phyloP scores from a whole-genome alignment of 2,329 filamentous ascomycete species.

The Ophiostoma tasmaniense region DNA sequence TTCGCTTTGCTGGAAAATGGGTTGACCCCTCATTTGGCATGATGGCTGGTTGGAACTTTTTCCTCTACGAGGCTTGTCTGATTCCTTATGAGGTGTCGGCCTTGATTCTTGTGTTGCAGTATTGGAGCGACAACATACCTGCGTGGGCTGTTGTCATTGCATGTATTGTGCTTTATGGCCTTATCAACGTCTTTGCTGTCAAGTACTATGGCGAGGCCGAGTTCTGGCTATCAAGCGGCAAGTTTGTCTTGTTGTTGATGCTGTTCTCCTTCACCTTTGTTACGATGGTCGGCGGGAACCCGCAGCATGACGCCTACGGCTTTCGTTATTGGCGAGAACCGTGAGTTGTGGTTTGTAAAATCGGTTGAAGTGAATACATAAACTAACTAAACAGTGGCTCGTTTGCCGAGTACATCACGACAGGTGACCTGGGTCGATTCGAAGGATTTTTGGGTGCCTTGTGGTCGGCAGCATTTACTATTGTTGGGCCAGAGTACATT shows the following conservation, averaged over 20 bases:
- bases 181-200: constrained; percentile 27
- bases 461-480: constrained; percentile 33
- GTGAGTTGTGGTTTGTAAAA: too few species aligned
- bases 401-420: constrained; percentile 30
- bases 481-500: constrained; percentile 50
- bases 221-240: constrained; percentile 39
- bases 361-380: background rate
- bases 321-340: constrained; percentile 38
- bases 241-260: constrained; percentile 43
- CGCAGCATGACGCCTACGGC: constrained; percentile 37
- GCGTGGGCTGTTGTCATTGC: constrained; percentile 46
- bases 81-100: constrained; percentile 37
- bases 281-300: constrained; percentile 49
- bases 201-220: constrained; percentile 34
- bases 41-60: constrained; percentile 39
- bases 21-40: constrained; percentile 57
- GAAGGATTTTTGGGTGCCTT: constrained; percentile 25
- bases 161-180: constrained; percentile 32
- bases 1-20: constrained; percentile 57
- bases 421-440: constrained; percentile 32
- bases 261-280: constrained; percentile 49
- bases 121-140: constrained; percentile 39
- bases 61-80: constrained; percentile 34
- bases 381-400: constrained; percentile 26
- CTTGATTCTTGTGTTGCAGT: constrained; percentile 35